phyloP scores from a whole-genome alignment of 768 basidiomycete genomes.

The Mycena pura region DNA sequence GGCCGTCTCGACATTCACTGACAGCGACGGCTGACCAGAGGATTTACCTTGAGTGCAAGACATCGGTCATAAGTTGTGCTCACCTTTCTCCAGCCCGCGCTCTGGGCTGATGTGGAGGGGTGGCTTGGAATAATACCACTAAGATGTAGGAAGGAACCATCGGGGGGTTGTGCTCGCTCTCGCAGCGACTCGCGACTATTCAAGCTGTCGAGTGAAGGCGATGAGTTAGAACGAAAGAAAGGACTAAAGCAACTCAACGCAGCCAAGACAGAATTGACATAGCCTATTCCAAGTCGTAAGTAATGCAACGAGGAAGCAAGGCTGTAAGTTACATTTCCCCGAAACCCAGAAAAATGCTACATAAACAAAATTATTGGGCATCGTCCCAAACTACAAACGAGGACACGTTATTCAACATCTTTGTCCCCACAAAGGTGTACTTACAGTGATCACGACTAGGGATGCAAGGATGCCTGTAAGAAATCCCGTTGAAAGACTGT shows the following conservation, averaged over 20 bases:
- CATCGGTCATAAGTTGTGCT: neutral
- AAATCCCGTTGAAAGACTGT: slow-evolving; percentile 52
- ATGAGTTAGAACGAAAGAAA: slow-evolving; percentile 3
- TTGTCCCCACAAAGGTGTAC: too few relatives aligned
- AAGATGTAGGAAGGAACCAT: slow-evolving; percentile 44
- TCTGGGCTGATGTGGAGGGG: neutral
- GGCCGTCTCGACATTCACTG: slow-evolving; percentile 44
- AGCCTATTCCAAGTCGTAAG: slow-evolving; percentile 40
- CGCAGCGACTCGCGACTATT: slow-evolving; percentile 57
- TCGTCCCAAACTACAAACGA: slow-evolving; percentile 45
- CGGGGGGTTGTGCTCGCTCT: slow-evolving; percentile 42
- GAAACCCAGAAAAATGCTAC: slow-evolving; percentile 58
- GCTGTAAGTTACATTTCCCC: slow-evolving; percentile 51
- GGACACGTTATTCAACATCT: neutral
- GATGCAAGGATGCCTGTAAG: slow-evolving; percentile 52
- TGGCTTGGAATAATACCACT: slow-evolving; percentile 21
- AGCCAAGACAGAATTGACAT: slow-evolving; percentile 60
- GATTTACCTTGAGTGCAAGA: neutral
- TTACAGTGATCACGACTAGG: slow-evolving; percentile 50
- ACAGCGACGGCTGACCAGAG: slow-evolving; percentile 7
- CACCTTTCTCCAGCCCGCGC: slow-evolving; percentile 13
- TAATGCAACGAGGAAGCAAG: neutral
- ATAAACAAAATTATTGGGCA: slow-evolving; percentile 56
- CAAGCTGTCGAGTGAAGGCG: slow-evolving; percentile 37
- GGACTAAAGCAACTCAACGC: slow-evolving; percentile 45